phyloP scores from a whole-genome alignment of 2,329 filamentous ascomycete genomes.

The Cercospora sp. region DNA sequence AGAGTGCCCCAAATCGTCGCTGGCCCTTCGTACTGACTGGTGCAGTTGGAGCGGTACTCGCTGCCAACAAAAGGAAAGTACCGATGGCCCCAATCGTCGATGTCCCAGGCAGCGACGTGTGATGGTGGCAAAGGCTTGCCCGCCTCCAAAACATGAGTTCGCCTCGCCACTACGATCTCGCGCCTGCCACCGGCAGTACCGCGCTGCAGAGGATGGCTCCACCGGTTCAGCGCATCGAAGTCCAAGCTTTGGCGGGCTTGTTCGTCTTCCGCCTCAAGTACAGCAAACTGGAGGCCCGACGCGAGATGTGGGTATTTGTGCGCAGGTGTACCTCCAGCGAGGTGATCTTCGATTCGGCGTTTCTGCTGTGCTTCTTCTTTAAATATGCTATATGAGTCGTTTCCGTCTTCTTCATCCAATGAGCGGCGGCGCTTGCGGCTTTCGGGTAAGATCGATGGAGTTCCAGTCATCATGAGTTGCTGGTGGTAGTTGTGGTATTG shows the following conservation, averaged over 20 bases:
- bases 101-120: too few relatives aligned
- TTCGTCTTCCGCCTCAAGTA: too few relatives aligned
- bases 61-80: too few relatives aligned
- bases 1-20: too few relatives aligned
- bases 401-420: not conserved
- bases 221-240: not conserved
- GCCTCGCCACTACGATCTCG: not conserved
- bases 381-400: too few relatives aligned
- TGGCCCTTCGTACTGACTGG: too few relatives aligned
- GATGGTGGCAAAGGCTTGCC: not conserved
- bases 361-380: not conserved
- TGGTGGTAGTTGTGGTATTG: too few relatives aligned
- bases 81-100: too few relatives aligned
- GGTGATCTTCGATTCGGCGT: not conserved
- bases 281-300: too few relatives aligned
- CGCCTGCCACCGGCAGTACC: not conserved
- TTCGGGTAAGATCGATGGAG: not conserved
- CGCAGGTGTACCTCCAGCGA: not conserved
- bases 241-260: not conserved
- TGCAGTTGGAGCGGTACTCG: too few relatives aligned
- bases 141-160: too few relatives aligned
- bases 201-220: not conserved
- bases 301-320: not conserved
- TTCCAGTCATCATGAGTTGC: not conserved
- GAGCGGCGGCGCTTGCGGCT: not conserved